phyloP scores from a whole-genome alignment of 1,284 basidiomycete species.

The Veloboletus limbatus region DNA sequence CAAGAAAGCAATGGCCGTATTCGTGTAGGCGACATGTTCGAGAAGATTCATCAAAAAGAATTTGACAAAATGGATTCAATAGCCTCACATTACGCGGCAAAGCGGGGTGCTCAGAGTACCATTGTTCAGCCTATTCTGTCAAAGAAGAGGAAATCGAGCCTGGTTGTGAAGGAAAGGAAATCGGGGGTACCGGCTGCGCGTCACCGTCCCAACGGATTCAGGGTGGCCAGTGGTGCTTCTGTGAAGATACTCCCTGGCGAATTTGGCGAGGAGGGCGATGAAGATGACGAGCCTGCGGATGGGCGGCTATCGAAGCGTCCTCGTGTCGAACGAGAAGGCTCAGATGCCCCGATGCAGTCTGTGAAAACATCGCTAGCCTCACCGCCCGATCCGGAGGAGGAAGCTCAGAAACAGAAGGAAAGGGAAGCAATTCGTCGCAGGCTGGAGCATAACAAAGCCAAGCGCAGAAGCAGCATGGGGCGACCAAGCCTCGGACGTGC shows the following conservation, averaged over 20 bases:
- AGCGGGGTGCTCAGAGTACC: constrained; percentile 32
- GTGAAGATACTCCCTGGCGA: constrained; percentile 52
- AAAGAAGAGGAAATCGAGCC: constrained; percentile 44
- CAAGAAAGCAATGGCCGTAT: constrained; percentile 18
- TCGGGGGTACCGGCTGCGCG: constrained; percentile 31
- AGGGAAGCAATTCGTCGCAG: constrained; percentile 57
- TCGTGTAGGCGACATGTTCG: constrained; percentile 47
- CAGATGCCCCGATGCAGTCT: constrained; percentile 16
- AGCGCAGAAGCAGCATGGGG: constrained; percentile 62
- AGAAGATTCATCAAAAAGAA: constrained; percentile 56
- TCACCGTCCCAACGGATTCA: constrained; percentile 27
- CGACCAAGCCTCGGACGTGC: constrained; percentile 42
- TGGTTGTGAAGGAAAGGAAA: constrained; percentile 43
- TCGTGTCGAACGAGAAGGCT: constrained; percentile 34
- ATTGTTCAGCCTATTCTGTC: constrained; percentile 21
- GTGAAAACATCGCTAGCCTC: neutral
- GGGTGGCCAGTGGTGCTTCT: constrained; percentile 40
- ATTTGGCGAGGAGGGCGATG: constrained; percentile 51
- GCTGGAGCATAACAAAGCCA: constrained; percentile 59
- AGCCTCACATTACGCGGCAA: constrained; percentile 54
- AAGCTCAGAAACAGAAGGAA: constrained; percentile 45
- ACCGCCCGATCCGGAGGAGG: constrained; percentile 28
- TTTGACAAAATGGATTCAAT: constrained; percentile 80
- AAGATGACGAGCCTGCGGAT: constrained; percentile 35
- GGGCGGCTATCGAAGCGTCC: constrained; percentile 41